Conservation (phyloP, 768 basidiomycete genomes). For the Psilocybe tampanensis region DNA sequence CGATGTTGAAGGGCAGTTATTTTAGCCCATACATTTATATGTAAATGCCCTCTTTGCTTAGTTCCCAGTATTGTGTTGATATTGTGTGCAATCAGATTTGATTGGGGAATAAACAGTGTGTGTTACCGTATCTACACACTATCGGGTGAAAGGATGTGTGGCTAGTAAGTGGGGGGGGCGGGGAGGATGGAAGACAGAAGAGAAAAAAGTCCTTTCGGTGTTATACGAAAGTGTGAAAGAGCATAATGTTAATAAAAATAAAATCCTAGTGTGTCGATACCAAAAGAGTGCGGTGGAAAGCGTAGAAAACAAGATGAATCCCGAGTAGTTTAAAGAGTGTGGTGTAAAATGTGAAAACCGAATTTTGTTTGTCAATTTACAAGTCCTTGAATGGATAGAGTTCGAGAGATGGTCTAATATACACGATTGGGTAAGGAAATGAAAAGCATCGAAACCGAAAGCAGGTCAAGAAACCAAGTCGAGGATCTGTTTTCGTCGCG, state of each 20-base stretch:
- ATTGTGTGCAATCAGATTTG: not conserved
- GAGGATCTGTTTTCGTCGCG: constrained; percentile 30
- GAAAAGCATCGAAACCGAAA: constrained; percentile 4
- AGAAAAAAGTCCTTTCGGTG: constrained; percentile 11
- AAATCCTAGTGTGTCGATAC: constrained; percentile 7
- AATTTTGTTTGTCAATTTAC: constrained; percentile 19
- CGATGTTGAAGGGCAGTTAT: not conserved
- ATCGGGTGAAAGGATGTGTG: not conserved
- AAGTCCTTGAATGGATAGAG: constrained; percentile 21
- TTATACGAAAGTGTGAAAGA: constrained; percentile 2
- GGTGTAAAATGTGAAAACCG: constrained; percentile 14
- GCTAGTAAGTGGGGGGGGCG: constrained; percentile 2
- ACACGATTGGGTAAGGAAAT: constrained; percentile 12
- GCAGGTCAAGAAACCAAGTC: constrained; percentile 24
- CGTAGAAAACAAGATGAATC: constrained; percentile 6
- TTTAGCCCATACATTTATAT: not conserved
- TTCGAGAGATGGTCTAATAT: constrained; percentile 20
- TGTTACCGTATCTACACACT: constrained; percentile 19
- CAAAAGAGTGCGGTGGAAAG: constrained; percentile 18
- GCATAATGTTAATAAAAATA: constrained; percentile 1
- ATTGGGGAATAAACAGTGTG: constrained; percentile 5
- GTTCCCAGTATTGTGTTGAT: not conserved
- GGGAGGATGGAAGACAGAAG: not conserved
- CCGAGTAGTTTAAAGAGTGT: constrained; percentile 20
- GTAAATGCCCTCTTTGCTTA: not conserved